Evolutionary conservation across 208 protist species (phyloP), one percentile per base, ranked within the genome.

Genomic region (Trypanosoma caninum): DNA sequence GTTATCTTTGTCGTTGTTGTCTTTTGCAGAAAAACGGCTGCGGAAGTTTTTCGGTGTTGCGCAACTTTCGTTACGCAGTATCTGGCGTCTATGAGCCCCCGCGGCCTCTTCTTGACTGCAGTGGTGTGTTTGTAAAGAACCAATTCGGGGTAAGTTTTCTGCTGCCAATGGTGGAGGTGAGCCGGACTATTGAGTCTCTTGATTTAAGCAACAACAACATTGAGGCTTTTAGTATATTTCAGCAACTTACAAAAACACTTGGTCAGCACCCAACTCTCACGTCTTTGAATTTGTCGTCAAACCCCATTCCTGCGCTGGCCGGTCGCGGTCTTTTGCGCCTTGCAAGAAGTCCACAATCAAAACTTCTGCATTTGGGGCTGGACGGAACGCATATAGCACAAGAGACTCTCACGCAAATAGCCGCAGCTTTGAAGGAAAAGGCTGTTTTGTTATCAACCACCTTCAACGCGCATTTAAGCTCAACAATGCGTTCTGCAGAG

Each of bases 181-280:
- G 74, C 35, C 46, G 59, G 10, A 71, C 59, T 28, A 62, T 94
- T 27, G 67, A 78, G 50, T 61, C 79, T 10, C 37, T 94, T 0
- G 80, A 91, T 41, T 56, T 94, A 10, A 88, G 84, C 51, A 62
- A 72, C 59, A 94, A 94, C 60, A 86, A 86, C 66, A 89, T 94
- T 46, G 74, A 82, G 52, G 85, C 48, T 38, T 59, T 94, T 14
- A 75, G 48, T 16, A 14, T 84, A 7, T 74, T 94, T n/a, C 87
- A 94, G 70, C 63, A 64, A 8, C 61, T 94, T 11, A 44, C 87
- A 18, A 76, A 78, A 53, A 63, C 75, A 11, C 69, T 83, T 2
- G 52, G 62, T 8, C 59, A 65, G 23, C 87, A 91, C 57, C 83
- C 81, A 20, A 68, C 74, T 10, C 33, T 94, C 13, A 35, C 63